Base-by-base conservation (phyloP, 108 stramenopile species). In the Pelagomonas calceolata region DNA sequence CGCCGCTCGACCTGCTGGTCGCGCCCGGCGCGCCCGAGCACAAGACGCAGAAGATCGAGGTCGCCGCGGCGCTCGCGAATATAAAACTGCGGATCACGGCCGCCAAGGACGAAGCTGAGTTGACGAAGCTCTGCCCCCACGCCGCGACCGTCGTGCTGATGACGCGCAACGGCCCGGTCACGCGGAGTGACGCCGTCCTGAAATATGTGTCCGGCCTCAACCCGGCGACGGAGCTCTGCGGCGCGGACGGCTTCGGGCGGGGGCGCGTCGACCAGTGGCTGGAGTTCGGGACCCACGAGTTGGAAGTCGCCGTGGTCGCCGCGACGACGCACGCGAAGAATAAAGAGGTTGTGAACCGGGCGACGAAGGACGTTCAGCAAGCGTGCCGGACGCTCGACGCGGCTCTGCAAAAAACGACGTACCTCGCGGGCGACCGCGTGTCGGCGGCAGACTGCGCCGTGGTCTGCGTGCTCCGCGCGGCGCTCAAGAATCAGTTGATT, bases 391-490 rank as follows among this genome's bases (percentile, higher is more conserved):
- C 68, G 30, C 33, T 80, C 26, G 72, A 73, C 72, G 33, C 36
- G 17, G 31, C 29, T 10, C 67, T 81, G 32, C 44, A 21, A 37
- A 36, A 35, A 26, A 34, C 34, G 44, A 77, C 75, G 5, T 79
- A 65, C 46, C 68, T 85, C 39, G 82, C 35, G 12, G 76, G 79
- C 66, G 51, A 82, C 63, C 33, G 66, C 4, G 18, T 81, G 35
- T 83, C 81, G 60, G 32, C 81, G 32, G 85, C 84, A 0, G 85
- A 85, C 80, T 67, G 84, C 36, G 79, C 80, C 30, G 64, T 83
- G 0, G 79, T 73, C 51, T 76, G 67, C 75, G 70, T 74, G 33
- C 65, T 84, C 16, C 33, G 34, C 32, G 30, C 39, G 18, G 34
- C 66, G 32, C n/a, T n/a, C n/a, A n/a, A n/a, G n/a, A 30, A 73